These are phyloP conservation scores for Botryotinia calthae DNA, from an alignment of 2,329 filamentous ascomycete species.

Conservation along the genomic window DNA sequence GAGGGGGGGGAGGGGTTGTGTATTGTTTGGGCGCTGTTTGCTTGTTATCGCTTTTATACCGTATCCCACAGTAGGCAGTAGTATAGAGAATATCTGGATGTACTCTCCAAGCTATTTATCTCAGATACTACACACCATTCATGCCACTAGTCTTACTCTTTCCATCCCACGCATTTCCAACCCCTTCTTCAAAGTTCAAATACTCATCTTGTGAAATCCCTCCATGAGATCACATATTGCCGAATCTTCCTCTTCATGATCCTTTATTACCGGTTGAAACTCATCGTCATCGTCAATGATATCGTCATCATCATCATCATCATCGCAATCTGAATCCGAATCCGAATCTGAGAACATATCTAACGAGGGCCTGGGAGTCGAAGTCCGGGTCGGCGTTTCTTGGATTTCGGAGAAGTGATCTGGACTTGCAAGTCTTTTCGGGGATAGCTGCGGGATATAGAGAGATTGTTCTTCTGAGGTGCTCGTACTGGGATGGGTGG, in stretches of 20 bases:
- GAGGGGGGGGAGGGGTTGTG: too few species aligned
- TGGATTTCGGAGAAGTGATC: neutral
- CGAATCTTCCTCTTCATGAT: neutral
- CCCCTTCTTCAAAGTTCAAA: neutral
- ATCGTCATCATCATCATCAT: neutral
- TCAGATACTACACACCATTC: neutral
- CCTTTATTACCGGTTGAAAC: neutral
- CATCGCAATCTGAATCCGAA: neutral
- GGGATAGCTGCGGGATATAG: too few species aligned
- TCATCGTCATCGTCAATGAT: neutral
- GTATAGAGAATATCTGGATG: neutral
- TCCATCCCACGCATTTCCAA: too few species aligned
- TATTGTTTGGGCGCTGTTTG: fast-evolving
- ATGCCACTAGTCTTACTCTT: neutral
- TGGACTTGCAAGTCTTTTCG: neutral
- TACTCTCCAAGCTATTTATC: too few species aligned
- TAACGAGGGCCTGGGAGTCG: neutral
- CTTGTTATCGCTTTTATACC: neutral
- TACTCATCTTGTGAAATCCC: neutral
- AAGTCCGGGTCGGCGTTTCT: neutral
- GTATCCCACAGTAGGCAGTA: neutral
- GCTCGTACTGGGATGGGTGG: neutral
- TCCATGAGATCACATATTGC: neutral
- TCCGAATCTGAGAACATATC: neutral
- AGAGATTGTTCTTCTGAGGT: neutral